These are phyloP conservation scores for Lanmaoa rubissima DNA, from an alignment of 768 basidiomycete species.

Conservation along the genomic window DNA sequence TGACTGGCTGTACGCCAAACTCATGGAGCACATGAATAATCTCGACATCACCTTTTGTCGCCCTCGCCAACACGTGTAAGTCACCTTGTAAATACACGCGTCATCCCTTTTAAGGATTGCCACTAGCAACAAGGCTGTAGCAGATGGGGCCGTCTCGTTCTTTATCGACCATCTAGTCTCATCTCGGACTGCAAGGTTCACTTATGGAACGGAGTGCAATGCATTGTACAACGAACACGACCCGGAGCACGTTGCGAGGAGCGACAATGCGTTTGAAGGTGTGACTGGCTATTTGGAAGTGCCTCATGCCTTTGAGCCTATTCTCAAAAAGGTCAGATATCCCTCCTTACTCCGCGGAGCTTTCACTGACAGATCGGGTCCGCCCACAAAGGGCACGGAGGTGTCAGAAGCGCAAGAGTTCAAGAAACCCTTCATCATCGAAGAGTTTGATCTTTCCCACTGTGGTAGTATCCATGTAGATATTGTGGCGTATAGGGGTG, in stretches of 20 bases:
- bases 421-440: constrained; percentile 12
- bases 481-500: constrained; percentile 15
- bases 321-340: constrained; percentile 7
- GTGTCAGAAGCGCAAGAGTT: constrained; percentile 16
- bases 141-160: constrained; percentile 16
- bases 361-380: neutral
- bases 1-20: constrained; percentile 10
- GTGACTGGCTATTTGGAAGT: constrained; percentile 9
- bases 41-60: constrained; percentile 10
- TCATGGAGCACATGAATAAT: constrained; percentile 11
- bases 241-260: constrained; percentile 6
- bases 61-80: constrained; percentile 14
- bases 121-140: constrained; percentile 14
- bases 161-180: constrained; percentile 12
- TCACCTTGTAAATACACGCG: neutral
- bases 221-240: constrained; percentile 9
- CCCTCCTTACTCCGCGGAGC: neutral
- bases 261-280: constrained; percentile 6
- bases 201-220: constrained; percentile 15
- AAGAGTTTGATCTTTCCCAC: constrained; percentile 14
- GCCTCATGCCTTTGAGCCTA: constrained; percentile 9
- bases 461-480: constrained; percentile 16
- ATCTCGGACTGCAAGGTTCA: constrained; percentile 10
- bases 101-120: neutral
- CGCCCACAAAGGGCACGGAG: constrained; percentile 3